Conservation (phyloP, 1,284 basidiomycete species). For the Schizophyllum commune region DNA sequence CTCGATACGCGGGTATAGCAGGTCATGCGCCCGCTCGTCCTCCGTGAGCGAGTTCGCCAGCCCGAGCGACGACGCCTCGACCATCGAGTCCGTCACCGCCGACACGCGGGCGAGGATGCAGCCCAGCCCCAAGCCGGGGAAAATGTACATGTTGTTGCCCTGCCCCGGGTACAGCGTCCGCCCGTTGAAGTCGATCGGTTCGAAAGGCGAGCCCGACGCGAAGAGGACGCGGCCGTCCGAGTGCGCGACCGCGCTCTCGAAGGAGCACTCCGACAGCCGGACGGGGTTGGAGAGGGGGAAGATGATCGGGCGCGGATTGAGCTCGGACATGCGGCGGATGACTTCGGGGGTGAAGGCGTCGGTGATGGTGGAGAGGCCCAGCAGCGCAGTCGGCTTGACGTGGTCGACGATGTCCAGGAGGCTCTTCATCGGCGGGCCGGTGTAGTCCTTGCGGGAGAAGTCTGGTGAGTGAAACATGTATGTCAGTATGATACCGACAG, state of each 20-base stretch:
- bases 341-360: constrained; percentile 39
- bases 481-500: not conserved
- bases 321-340: constrained; percentile 75
- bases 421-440: constrained; percentile 65
- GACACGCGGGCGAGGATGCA: constrained; percentile 63
- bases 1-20: constrained; percentile 72
- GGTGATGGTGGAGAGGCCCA: constrained; percentile 85
- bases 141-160: constrained; percentile 26
- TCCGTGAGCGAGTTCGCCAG: constrained; percentile 70
- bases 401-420: constrained; percentile 79
- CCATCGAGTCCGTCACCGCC: constrained; percentile 72
- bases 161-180: constrained; percentile 75
- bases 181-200: constrained; percentile 52
- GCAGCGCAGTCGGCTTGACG: constrained; percentile 85
- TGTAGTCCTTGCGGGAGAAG: constrained; percentile 79
- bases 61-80: constrained; percentile 72
- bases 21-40: constrained; percentile 58
- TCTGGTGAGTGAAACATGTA: constrained; percentile 28
- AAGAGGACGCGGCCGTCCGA: constrained; percentile 75
- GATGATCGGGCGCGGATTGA: constrained; percentile 86
- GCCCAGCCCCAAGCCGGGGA: constrained; percentile 71
- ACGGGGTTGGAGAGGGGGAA: constrained; percentile 97
- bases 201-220: constrained; percentile 89
- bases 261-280: constrained; percentile 78
- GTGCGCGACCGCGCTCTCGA: constrained; percentile 77